Evolutionary conservation across 1,284 basidiomycete species (phyloP), one percentile per base, ranked within the genome.

Genomic region (Boletus semigastroideus): DNA sequence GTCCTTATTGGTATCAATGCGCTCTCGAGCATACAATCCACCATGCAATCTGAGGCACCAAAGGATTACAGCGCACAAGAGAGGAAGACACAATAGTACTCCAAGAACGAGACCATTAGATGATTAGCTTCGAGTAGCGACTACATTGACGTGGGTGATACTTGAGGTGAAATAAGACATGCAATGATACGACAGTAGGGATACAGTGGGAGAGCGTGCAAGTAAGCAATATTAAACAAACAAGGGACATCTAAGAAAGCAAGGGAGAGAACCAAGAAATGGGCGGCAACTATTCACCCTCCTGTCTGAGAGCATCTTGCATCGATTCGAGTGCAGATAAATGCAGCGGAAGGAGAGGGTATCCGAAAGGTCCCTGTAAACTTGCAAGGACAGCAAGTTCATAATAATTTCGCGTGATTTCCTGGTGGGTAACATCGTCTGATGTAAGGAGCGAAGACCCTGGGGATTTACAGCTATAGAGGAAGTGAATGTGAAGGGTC

Each of bases 21-120:
- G 1, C 75, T 94, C 30, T 79, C 85, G 13, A 84, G 86, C 56
- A 90, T 94, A 55, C 88, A 93, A 68, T 87, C 84, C 41, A 81
- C 87, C 6, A 60, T 86, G 40, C 73, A 80, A 34, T 75, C 78
- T 40, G 85, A 86, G 52, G 71, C 76, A 10, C 82, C 84, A n/a
- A 88, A 83, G 68, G 78, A 79, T 10, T 86, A 79, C 59, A 84
- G 75, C 58, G 83, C 82, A 11, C 77, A 80, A 54, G 86, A 88
- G 62, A 90, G 80, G 76, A 93, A 94, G 79, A 85, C 78, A 60
- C 89, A 92, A 75, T 92, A 33, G 5, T 33, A 33, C 31, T 33
- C 31, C 31, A 33, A 36, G 34, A 36, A 36, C 14, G n/a, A n/a
- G n/a, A 36, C 11, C 34, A 36, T 36, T 36, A 36, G 9, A 36